Evolutionary conservation across 352 stramenopile genomes (phyloP), one percentile per base, ranked within the genome.

Genomic region (Globisporangium cylindrosporum): DNA sequence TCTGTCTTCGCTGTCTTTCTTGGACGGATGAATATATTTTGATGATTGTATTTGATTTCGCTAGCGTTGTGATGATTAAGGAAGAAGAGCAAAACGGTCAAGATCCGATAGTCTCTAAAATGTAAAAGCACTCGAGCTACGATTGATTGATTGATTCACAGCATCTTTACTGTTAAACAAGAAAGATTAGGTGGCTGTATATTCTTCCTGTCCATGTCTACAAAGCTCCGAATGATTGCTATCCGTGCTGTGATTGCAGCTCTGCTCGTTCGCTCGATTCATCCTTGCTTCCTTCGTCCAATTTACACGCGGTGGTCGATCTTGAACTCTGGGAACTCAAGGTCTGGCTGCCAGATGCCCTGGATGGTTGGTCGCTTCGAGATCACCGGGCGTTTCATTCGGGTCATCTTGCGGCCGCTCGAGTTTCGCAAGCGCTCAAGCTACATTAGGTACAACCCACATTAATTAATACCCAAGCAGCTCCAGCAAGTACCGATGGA

Each of bases 391-490:
- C 86, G 86, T 73, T 96, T 96, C 70, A 96, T 90, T 61, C 55
- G 69, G 64, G 88, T 96, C 88, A 96, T 94, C 80, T 96, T 96
- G 57, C 88, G 83, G 64, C 88, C 88, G 66, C 88, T 96, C 66
- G 88, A 90, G 81, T 94, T 89, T 59, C 89, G 79, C 71, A 96
- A 70, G 41, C 89, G 86, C 73, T 94, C 81, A 27, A 96, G 78
- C 87, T 94, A 51, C 49, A 73, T 1, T n/a, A 3, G 20, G 43
- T 9, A 49, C 43, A 49, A 20, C 15, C 43, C 6, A 49, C 43
- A 49, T 49, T 9, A 49, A 22, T 10, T 8, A 32, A 4, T 32
- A 32, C 18, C 18, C 43, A 49, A n/a, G 41, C 43, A 49, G 43
- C 43, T 49, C 43, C 43, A 49, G 43, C 18, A 22, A n/a, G 15